Evolutionary conservation across 148 eudicot genomes (phyloP).

Genomic region (Linanthus parryae): DNA sequence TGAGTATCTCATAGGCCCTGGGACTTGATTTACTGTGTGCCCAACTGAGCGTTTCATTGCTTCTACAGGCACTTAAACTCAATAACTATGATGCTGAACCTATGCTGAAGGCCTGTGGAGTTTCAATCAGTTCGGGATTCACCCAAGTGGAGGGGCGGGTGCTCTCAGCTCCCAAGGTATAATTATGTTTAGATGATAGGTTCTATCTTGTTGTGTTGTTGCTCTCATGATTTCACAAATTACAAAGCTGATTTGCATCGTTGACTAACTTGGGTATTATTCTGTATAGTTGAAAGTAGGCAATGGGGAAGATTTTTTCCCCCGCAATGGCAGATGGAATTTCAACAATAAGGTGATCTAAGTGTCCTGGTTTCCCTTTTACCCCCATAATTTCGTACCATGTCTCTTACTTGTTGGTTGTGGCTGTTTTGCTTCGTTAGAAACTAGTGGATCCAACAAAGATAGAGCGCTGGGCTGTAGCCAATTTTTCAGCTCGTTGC

Average conservation of each 20-base stretch:
- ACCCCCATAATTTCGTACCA: not conserved
- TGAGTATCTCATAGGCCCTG: constrained; percentile 9
- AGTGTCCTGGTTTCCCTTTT: not conserved
- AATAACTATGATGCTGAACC: constrained; percentile 38
- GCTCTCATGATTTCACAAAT: not conserved
- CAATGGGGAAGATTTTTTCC: constrained; percentile 28
- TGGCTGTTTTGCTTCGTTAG: not conserved
- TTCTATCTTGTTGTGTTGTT: not conserved
- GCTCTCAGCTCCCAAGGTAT: constrained; percentile 36
- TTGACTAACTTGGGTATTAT: not conserved
- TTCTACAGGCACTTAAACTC: constrained; percentile 28
- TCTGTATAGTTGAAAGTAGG: constrained; percentile 27
- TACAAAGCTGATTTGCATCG: not conserved
- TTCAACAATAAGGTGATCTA: constrained; percentile 27
- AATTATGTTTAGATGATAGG: not conserved
- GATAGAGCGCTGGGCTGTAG: constrained; percentile 14
- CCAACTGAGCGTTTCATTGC: not conserved
- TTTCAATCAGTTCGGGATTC: constrained; percentile 24
- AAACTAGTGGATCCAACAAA: constrained; percentile 14
- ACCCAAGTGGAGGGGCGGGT: constrained; percentile 36
- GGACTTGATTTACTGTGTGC: not conserved
- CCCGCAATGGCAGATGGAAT: constrained; percentile 37
- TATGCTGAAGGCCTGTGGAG: constrained; percentile 32
- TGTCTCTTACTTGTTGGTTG: not conserved
- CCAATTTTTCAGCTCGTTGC: constrained; percentile 9